phyloP scores from a whole-genome alignment of 2,329 filamentous ascomycete genomes.

The Colletotrichum sidae region DNA sequence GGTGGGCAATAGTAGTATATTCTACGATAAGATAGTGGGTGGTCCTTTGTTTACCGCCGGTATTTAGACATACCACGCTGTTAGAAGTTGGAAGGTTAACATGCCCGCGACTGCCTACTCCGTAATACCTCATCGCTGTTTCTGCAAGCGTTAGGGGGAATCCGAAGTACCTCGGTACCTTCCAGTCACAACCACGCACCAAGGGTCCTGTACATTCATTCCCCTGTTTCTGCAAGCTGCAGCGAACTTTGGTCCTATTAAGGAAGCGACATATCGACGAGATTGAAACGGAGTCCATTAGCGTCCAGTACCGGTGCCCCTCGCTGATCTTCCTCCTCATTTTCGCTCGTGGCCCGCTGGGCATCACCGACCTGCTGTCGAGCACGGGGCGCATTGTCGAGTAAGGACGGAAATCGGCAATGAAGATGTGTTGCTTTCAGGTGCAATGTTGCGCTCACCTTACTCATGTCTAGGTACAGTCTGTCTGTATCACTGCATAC shows the following conservation, averaged over 20 bases:
- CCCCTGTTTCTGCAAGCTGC: neutral
- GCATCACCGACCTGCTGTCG: neutral
- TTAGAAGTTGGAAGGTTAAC: conserved; percentile 1
- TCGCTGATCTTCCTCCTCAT: conserved; percentile 26
- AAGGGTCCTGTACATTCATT: conserved; percentile 21
- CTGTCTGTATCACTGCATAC: neutral
- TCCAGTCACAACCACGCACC: conserved; percentile 1
- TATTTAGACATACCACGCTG: too few species aligned
- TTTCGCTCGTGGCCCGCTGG: neutral
- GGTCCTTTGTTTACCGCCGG: too few species aligned
- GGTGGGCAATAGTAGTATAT: too few species aligned
- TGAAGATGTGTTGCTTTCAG: conserved; percentile 10
- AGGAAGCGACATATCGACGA: neutral
- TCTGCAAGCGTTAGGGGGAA: conserved; percentile 8
- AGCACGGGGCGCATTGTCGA: neutral
- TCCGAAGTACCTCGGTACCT: conserved; percentile 1
- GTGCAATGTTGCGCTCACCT: conserved; percentile 11
- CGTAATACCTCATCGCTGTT: neutral
- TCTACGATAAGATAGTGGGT: too few species aligned
- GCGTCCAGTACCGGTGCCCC: conserved; percentile 9
- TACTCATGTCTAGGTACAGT: conserved; percentile 5
- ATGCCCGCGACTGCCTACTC: neutral
- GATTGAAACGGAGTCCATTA: neutral
- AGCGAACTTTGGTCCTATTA: conserved; percentile 1
- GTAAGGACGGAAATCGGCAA: neutral